A percentile compares a stretch with the other conserved stretches of the same genome.
These are phyloP conservation scores for Lactarius pseudohatsudake DNA, from an alignment of 768 basidiomycete species.

Conservation along the genomic window DNA sequence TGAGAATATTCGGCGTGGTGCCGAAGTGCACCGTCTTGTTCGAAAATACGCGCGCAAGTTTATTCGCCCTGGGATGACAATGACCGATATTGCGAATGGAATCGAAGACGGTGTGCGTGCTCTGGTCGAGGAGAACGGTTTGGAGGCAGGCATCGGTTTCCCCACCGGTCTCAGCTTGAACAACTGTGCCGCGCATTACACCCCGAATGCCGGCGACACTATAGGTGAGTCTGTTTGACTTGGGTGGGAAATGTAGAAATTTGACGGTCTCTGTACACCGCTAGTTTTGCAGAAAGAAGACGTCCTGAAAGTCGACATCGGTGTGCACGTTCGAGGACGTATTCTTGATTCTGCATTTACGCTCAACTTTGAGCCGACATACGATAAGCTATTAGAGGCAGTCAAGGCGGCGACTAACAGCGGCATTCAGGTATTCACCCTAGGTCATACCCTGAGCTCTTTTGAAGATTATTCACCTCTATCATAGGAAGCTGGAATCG, in stretches of 20 bases:
- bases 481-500: constrained; percentile 89
- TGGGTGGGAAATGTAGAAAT: neutral
- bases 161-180: constrained; percentile 95
- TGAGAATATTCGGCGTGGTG: constrained; percentile 83
- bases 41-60: constrained; percentile 75
- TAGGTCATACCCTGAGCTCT: neutral
- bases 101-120: constrained; percentile 93
- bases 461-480: constrained; percentile 10
- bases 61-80: constrained; percentile 90
- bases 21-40: constrained; percentile 95
- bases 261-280: constrained; percentile 7
- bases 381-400: constrained; percentile 85
- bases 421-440: constrained; percentile 65
- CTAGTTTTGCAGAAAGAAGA: constrained; percentile 80
- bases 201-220: constrained; percentile 91
- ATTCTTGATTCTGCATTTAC: constrained; percentile 98
- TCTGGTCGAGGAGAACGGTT: constrained; percentile 86
- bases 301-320: constrained; percentile 95
- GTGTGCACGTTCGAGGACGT: constrained; percentile 95
- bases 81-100: constrained; percentile 90
- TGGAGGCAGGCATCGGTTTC: constrained; percentile 89
- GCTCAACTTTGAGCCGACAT: constrained; percentile 82
- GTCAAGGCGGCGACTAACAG: constrained; percentile 94
- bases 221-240: constrained; percentile 49
- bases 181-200: constrained; percentile 94